Base-by-base conservation (phyloP, 352 stramenopile species). In the Phytophthora melonis region DNA sequence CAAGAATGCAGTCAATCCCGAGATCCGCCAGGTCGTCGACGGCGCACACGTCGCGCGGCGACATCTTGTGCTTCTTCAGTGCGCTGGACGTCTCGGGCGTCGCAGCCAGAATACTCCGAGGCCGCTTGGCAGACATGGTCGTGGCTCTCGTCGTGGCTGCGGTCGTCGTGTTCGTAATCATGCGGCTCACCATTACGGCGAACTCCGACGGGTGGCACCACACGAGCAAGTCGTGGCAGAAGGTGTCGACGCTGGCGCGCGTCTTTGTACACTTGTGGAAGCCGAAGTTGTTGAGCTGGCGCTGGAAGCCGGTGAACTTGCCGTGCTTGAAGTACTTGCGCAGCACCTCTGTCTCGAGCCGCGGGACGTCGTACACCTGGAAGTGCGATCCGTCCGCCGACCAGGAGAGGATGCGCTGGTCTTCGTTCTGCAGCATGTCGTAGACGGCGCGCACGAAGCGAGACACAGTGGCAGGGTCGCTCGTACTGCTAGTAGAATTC, bases 301-400 rank as follows among this genome's bases (percentile, higher is more conserved):
- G 88, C 68, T 97, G 90, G 59, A 98, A 95, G 49, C 92, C 98
- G 13, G 94, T 84, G 79, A 98, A 97, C 72, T 94, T 97, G 70
- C 87, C 81, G 78, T 98, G 94, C 74, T 98, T 98, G 74, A 98
- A 98, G 83, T 98, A 98, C 73, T 93, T 92, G 30, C 92, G 93
- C 11, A 98, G 80, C 55, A 98, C 83, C 43, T 80, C 58, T 30
- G 74, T 56, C 67, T 83, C 83, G 63, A 97, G 84, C 18, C 56
- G 66, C 21, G 83, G 80, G 50, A 90, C 79, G 75, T 96, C 79
- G 68, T 89, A 86, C 70, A 97, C 94, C 64, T 93, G 78, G 58
- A 98, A 97, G 16, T 87, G 83, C 49, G 89, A 59, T 64, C 86
- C 86, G 58, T 89, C 70, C 23, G 56, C 56, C 21, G 80, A 83